A percentile compares a stretch with the other conserved stretches of the same genome.
Conservation (phyloP, 371 early-diverging fungal species). For the Synchytrium microbalum region DNA sequence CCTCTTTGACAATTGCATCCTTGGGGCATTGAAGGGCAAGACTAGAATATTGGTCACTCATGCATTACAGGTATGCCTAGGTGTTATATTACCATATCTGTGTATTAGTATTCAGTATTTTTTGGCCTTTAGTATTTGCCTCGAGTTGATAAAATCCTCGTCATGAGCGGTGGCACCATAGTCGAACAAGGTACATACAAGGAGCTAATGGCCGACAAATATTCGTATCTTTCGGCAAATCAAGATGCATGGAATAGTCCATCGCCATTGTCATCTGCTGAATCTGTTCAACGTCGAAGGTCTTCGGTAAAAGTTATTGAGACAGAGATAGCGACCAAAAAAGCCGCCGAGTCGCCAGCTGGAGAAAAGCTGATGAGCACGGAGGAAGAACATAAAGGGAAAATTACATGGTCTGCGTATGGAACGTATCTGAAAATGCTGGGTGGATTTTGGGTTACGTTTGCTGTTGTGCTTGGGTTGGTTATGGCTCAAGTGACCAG, state of each 20-base stretch:
- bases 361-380: constrained; percentile 4
- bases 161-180: constrained; percentile 28
- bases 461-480: constrained; percentile 8
- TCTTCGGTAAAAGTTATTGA: not conserved
- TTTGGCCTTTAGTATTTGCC: constrained; percentile 3
- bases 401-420: constrained; percentile 60
- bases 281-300: too few species aligned
- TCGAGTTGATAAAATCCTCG: constrained; percentile 26
- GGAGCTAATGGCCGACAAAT: not conserved
- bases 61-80: constrained; percentile 10
- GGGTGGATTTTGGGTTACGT: constrained; percentile 21
- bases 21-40: constrained; percentile 2
- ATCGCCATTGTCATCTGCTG: too few species aligned
- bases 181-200: constrained; percentile 7
- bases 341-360: not conserved
- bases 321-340: not conserved
- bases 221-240: not conserved
- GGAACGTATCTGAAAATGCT: constrained; percentile 45
- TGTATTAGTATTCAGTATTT: too few species aligned
- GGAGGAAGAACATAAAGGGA: constrained; percentile 64
- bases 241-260: not conserved
- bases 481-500: constrained; percentile 9
- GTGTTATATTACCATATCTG: too few species aligned
- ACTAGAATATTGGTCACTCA: not conserved
- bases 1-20: constrained; percentile 2